These are phyloP conservation scores for Licmophora abbreviata DNA, from an alignment of 108 stramenopile genomes.

Conservation along the genomic window DNA sequence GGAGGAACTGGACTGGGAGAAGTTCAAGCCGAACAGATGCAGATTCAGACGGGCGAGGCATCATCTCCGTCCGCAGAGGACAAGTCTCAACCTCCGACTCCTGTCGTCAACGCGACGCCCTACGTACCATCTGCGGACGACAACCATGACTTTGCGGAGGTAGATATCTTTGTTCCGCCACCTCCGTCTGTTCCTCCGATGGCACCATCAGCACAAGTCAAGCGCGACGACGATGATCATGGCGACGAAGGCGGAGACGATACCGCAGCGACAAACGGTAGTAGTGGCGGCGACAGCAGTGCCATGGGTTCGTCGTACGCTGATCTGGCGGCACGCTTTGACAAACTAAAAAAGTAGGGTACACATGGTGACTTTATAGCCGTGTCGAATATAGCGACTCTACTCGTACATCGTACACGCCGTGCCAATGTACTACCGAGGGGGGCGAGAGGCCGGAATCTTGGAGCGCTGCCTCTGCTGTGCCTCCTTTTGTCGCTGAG, in stretches of 20 bases:
- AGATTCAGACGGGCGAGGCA: background rate
- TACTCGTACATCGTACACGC: no score
- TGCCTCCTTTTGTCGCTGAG: slow-evolving; percentile 56
- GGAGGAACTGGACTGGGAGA: slow-evolving; percentile 49
- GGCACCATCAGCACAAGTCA: slow-evolving; percentile 17
- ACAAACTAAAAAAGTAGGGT: slow-evolving; percentile 42
- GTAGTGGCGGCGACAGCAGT: slow-evolving; percentile 11
- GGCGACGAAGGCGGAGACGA: slow-evolving; percentile 19
- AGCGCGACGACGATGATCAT: slow-evolving; percentile 9
- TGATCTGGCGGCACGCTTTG: slow-evolving; percentile 73
- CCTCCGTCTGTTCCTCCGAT: no score
- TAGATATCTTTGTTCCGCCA: slow-evolving; percentile 53
- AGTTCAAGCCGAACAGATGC: background rate
- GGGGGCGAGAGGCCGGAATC: no score
- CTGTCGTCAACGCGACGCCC: slow-evolving; percentile 9
- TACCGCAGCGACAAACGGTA: slow-evolving; percentile 4
- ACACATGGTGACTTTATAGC: no score
- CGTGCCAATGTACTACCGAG: no score
- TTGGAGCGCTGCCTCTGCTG: no score
- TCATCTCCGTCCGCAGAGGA: background rate
- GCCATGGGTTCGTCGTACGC: slow-evolving; percentile 28
- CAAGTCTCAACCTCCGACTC: background rate
- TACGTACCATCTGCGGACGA: background rate
- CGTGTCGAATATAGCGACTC: no score
- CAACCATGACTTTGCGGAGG: slow-evolving; percentile 39